These are phyloP conservation scores for Cordyceps cateniannulata DNA, from an alignment of 2,329 filamentous ascomycete genomes.

Conservation along the genomic window DNA sequence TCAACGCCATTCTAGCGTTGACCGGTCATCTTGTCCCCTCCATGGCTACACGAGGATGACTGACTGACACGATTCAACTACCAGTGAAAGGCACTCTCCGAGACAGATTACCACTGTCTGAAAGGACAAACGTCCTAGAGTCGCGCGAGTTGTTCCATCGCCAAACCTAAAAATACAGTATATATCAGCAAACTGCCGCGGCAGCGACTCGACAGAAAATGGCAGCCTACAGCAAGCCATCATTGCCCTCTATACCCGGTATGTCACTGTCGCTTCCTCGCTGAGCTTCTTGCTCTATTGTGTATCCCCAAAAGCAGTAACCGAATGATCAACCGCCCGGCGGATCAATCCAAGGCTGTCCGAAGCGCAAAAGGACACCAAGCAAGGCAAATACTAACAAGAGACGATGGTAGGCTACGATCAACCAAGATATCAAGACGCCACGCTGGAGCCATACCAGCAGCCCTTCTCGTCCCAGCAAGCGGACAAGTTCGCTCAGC, in stretches of 20 bases:
- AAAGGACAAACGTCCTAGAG: neutral
- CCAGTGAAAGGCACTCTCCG: neutral
- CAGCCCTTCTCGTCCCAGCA: slow-evolving; percentile 38
- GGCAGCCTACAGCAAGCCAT: slow-evolving; percentile 65
- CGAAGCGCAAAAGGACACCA: too few species aligned
- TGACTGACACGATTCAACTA: neutral
- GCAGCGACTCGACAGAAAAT: slow-evolving; percentile 20
- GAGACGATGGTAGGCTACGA: slow-evolving; percentile 46
- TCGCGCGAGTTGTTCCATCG: neutral
- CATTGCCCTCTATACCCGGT: slow-evolving; percentile 76
- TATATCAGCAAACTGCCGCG: neutral
- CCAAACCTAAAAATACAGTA: neutral
- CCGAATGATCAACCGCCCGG: neutral
- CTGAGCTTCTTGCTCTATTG: neutral
- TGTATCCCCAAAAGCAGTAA: neutral
- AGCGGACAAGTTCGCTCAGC: slow-evolving; percentile 43
- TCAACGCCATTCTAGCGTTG: neutral
- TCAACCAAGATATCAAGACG: slow-evolving; percentile 53
- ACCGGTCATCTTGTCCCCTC: neutral
- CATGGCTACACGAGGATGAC: neutral
- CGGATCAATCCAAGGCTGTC: neutral
- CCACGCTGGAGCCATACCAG: slow-evolving; percentile 47
- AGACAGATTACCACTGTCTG: neutral
- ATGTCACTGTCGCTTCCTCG: slow-evolving; percentile 34
- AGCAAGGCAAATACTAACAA: neutral